These are phyloP conservation scores for Mycena rebaudengoi DNA, from an alignment of 768 basidiomycete genomes.

Conservation along the genomic window DNA sequence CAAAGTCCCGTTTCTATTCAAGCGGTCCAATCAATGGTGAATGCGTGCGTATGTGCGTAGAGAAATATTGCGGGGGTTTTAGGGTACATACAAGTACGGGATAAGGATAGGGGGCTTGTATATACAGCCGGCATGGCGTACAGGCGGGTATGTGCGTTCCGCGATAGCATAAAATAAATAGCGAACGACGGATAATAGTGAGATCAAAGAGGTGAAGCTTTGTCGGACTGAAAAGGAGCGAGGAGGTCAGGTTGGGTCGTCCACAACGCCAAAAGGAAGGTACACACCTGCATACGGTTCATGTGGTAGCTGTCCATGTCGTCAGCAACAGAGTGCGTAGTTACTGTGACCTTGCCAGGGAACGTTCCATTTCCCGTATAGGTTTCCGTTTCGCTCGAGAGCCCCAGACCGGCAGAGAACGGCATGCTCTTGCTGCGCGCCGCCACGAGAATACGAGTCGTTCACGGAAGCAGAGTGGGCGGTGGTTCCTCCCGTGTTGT, in stretches of 20 bases:
- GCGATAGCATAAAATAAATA: neutral
- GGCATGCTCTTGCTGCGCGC: constrained; percentile 13
- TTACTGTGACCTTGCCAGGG: constrained; percentile 26
- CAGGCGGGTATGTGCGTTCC: neutral
- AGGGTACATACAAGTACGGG: too few species aligned
- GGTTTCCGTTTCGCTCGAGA: constrained; percentile 18
- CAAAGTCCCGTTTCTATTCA: too few species aligned
- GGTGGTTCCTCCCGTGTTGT: neutral
- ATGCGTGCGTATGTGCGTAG: too few species aligned
- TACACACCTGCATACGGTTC: neutral
- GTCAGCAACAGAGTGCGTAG: constrained; percentile 14
- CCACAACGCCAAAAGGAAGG: too few species aligned
- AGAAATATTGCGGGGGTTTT: too few species aligned
- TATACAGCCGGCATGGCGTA: neutral
- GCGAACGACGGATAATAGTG: constrained; percentile 12
- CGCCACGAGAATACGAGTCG: constrained; percentile 10
- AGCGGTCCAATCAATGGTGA: too few species aligned
- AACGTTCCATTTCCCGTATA: constrained; percentile 3
- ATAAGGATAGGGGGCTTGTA: too few species aligned
- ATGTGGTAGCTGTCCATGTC: neutral
- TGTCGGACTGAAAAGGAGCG: too few species aligned
- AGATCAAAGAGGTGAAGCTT: constrained; percentile 9
- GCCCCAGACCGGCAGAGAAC: constrained; percentile 23
- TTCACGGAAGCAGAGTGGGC: constrained; percentile 10
- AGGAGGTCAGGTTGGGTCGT: neutral